Base-by-base conservation (phyloP, 495 filamentous ascomycete species). In the Aspergillus heteromorphus region DNA sequence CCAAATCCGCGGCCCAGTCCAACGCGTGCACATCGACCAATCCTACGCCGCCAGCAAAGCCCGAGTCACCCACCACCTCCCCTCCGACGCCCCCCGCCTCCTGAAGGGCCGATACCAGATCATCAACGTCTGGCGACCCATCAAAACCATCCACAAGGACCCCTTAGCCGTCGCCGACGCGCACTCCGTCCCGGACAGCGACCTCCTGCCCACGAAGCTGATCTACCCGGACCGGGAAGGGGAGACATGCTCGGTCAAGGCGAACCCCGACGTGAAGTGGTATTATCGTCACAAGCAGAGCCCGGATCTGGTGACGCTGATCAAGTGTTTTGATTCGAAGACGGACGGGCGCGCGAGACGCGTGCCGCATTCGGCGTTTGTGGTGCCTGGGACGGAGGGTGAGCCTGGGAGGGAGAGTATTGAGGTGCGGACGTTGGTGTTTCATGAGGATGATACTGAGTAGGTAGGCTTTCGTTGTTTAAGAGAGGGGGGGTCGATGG, bases 111-210 rank as follows among this genome's bases (percentile, higher is more conserved):
- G 86, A 7, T 85, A 82, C 61, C 85, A 89, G 63, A 87, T 89
- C 64, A 87, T 91, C 72, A 90, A 90, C 57, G 86, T 89, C 53
- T 89, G 86, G 87, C 82, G 87, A 0, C 86, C 87, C 1, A 88
- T 89, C 59, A 79, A 79, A 55, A 77, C 77, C 0, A 81, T 88
- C 45, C 64, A 72, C 30, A 79, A 80, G 40, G 84, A 88, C 59
- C 85, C 85, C 0, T 70, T 88, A 0, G 79, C 78, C 3, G 72
- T 88, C 16, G 83, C 83, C 0, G 82, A 87, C 47, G 75, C 74
- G 0, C 61, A 71, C 49, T 65, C 65, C 3, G 74, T 82, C 0
- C 63, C 64, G 0, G 77, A 80, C 1, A 67, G 62, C 2, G 76
- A 79, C 40, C 66, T 81, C 1, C 57, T 82, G 11, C 68, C 70